phyloP scores from a whole-genome alignment of 139 green algal species.

The Bryopsis sp. region DNA sequence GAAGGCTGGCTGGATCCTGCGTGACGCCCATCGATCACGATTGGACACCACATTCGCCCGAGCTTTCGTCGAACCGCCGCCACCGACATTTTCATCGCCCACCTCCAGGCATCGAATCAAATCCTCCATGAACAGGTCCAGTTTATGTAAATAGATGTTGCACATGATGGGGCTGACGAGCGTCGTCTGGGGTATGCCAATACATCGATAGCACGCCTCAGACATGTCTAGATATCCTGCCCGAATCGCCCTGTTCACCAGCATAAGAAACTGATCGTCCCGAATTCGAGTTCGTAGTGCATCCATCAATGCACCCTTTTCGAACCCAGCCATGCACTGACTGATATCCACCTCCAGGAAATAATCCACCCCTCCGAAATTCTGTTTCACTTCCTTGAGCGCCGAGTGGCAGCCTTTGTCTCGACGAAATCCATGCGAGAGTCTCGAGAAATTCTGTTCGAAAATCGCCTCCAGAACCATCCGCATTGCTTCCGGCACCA shows the following conservation, averaged over 20 bases:
- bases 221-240: neutral
- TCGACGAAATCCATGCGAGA: conserved; percentile 1
- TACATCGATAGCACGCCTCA: neutral
- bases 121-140: conserved; percentile 10
- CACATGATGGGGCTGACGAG: conserved; percentile 15
- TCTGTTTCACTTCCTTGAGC: conserved; percentile 13
- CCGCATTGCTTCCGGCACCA: conserved; percentile 8
- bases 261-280: conserved; percentile 2
- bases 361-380: conserved; percentile 13
- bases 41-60: neutral
- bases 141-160: conserved; percentile 17
- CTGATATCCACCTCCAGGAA: conserved; percentile 8
- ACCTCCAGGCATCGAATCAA: neutral
- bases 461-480: conserved; percentile 12
- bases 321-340: conserved; percentile 1
- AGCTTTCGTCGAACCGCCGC: too few species aligned
- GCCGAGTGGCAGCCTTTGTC: conserved; percentile 9
- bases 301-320: conserved; percentile 4
- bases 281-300: neutral
- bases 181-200: conserved; percentile 2
- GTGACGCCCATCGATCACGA: neutral
- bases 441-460: neutral
- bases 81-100: neutral
- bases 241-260: neutral
- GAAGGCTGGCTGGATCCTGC: neutral